Percentiles rank a stretch among this genome's conserved stretches.
Conservation (phyloP, 192 early-diverging fungal species). For the Geranomyces michiganensis region DNA sequence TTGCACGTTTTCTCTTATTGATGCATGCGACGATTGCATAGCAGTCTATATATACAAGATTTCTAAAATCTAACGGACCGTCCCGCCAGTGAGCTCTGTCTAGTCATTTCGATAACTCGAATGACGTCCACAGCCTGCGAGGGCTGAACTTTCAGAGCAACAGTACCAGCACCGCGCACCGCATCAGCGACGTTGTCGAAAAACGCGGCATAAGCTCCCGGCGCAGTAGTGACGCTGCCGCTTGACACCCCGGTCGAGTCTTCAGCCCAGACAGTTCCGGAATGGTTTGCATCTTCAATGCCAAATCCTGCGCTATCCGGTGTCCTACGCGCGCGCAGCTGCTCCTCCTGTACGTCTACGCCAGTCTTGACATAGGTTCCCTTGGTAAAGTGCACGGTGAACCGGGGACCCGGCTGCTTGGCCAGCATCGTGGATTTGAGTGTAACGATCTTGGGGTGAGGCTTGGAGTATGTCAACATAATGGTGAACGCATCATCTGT, state of each 20-base stretch:
- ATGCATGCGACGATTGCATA: too few relatives aligned
- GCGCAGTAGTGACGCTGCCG: conserved; percentile 4
- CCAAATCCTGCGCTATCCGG: conserved; percentile 59
- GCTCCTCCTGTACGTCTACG: conserved; percentile 75
- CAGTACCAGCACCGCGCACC: conserved; percentile 47
- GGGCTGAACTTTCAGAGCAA: conserved; percentile 58
- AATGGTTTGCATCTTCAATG: conserved; percentile 48
- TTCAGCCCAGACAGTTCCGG: conserved; percentile 42
- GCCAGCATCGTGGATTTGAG: conserved; percentile 72
- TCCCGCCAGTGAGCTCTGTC: conserved; percentile 61
- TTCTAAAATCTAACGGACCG: conserved; percentile 26
- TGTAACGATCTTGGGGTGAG: conserved; percentile 57
- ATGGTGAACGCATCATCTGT: conserved; percentile 32
- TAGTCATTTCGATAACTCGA: conserved; percentile 69
- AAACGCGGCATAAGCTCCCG: conserved; percentile 54
- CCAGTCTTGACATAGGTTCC: conserved; percentile 70
- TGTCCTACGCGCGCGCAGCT: conserved; percentile 66
- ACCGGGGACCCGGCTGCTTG: conserved; percentile 63
- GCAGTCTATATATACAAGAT: too few relatives aligned
- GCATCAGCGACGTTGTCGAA: conserved; percentile 69
- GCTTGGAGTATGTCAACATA: conserved; percentile 63
- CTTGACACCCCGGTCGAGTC: conserved; percentile 46
- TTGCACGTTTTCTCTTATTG: too few relatives aligned
- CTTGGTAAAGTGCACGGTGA: conserved; percentile 67
- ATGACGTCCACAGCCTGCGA: conserved; percentile 70